A percentile compares a stretch with the other conserved stretches of the same genome.
These are phyloP conservation scores for Kuraishia floccosa DNA, from an alignment of 805 yeast species.

Conservation along the genomic window DNA sequence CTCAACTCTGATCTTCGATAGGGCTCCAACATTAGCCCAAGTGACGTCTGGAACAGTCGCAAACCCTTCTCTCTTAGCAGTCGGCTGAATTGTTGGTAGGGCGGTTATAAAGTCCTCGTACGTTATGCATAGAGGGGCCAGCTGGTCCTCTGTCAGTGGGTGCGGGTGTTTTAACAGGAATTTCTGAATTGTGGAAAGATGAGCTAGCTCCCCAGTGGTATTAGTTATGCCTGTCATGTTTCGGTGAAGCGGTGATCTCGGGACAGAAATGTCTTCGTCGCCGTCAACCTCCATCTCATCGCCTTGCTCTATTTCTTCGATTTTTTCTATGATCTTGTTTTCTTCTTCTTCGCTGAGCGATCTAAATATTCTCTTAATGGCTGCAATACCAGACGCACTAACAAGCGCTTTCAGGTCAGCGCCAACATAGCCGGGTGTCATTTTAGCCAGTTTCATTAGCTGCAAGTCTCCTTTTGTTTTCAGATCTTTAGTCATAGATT, in stretches of 20 bases:
- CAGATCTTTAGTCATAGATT: constrained; percentile 58
- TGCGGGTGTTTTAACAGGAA: constrained; percentile 69
- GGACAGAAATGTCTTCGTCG: neutral
- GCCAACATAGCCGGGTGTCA: constrained; percentile 97
- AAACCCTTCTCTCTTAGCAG: constrained; percentile 96
- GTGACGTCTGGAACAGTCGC: constrained; percentile 97
- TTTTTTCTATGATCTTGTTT: constrained; percentile 1
- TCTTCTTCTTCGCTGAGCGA: constrained; percentile 24
- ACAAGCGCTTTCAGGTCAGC: constrained; percentile 93
- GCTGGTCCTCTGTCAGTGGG: constrained; percentile 66
- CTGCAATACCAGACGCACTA: constrained; percentile 90
- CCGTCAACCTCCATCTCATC: constrained; percentile 6
- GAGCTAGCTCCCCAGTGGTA: constrained; percentile 1
- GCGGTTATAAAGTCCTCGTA: constrained; percentile 77
- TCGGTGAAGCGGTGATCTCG: neutral
- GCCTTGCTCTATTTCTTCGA: constrained; percentile 3
- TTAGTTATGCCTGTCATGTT: neutral
- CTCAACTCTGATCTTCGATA: constrained; percentile 70
- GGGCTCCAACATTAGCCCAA: constrained; percentile 93
- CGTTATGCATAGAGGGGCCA: constrained; percentile 64
- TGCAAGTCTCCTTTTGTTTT: constrained; percentile 65
- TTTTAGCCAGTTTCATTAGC: constrained; percentile 63
- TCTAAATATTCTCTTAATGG: constrained; percentile 83
- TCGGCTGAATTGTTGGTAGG: constrained; percentile 88
- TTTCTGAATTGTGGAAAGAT: constrained; percentile 52